Conservation (phyloP, 164 flowering plant species). For the Dillenia suffruticosa region DNA sequence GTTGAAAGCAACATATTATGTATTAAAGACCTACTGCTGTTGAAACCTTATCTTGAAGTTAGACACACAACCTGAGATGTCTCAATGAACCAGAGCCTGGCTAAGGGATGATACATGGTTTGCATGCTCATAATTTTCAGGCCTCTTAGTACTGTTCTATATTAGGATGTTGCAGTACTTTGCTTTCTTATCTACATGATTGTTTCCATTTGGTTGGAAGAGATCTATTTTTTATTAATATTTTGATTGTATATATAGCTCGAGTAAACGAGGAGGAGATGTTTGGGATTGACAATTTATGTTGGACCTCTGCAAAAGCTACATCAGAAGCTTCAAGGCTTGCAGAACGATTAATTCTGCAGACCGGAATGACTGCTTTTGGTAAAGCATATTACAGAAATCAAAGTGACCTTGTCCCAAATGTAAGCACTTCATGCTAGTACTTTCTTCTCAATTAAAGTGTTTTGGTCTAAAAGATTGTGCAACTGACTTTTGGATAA, state of each 20-base stretch:
- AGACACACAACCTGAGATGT: too few species aligned
- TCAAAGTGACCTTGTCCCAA: conserved; percentile 80
- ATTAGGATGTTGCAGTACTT: too few species aligned
- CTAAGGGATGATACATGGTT: too few species aligned
- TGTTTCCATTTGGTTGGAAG: too few species aligned
- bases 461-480: neutral
- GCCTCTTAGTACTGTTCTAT: too few species aligned
- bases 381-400: conserved; percentile 83
- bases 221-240: too few species aligned
- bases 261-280: conserved; percentile 96
- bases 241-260: conserved; percentile 35
- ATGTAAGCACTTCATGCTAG: conserved; percentile 40
- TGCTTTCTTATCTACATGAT: too few species aligned
- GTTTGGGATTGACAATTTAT: conserved; percentile 85
- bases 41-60: too few species aligned
- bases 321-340: conserved; percentile 72
- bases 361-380: conserved; percentile 96
- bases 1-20: too few species aligned
- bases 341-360: conserved; percentile 75
- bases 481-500: neutral
- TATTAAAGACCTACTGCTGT: too few species aligned
- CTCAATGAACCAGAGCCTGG: too few species aligned
- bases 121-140: too few species aligned
- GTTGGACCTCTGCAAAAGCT: conserved; percentile 92
- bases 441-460: neutral